Percentiles rank a stretch among this genome's conserved stretches.
phyloP scores from a whole-genome alignment of 2,329 filamentous ascomycete species.

The Arthrobotrys musiformis region DNA sequence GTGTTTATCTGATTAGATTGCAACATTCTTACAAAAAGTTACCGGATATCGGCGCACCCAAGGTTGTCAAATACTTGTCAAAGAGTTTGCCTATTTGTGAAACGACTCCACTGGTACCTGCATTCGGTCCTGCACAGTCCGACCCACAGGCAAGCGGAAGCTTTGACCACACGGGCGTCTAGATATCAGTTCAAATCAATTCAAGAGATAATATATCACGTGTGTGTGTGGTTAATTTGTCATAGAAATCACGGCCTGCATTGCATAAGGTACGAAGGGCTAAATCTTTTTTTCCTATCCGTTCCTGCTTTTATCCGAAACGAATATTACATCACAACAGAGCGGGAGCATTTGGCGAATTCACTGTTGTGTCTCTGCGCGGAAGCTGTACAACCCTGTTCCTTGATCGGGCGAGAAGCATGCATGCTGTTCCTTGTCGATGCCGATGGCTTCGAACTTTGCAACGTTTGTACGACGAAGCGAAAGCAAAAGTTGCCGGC shows the following conservation, averaged over 20 bases:
- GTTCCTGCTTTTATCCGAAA: conserved; percentile 37
- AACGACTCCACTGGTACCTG: conserved; percentile 51
- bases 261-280: conserved; percentile 29
- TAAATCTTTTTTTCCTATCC: conserved; percentile 18
- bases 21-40: conserved; percentile 38
- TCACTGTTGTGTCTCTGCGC: conserved; percentile 34
- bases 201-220: conserved; percentile 44
- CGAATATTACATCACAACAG: conserved; percentile 32
- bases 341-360: conserved; percentile 16
- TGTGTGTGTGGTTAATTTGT: conserved; percentile 48
- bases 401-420: conserved; percentile 48
- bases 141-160: conserved; percentile 44
- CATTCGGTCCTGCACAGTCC: conserved; percentile 38
- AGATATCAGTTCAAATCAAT: conserved; percentile 47
- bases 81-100: conserved; percentile 36
- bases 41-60: conserved; percentile 35
- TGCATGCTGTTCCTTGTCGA: conserved; percentile 51
- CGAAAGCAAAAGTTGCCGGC: conserved; percentile 28
- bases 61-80: conserved; percentile 30
- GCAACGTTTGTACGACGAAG: conserved; percentile 26
- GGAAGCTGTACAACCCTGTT: conserved; percentile 51
- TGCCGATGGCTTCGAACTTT: conserved; percentile 19
- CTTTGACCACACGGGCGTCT: conserved; percentile 43
- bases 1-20: conserved; percentile 33
- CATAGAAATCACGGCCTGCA: conserved; percentile 27